Conservation (phyloP, 176 grass and related monocot species). For the Elaeis guineensis region DNA sequence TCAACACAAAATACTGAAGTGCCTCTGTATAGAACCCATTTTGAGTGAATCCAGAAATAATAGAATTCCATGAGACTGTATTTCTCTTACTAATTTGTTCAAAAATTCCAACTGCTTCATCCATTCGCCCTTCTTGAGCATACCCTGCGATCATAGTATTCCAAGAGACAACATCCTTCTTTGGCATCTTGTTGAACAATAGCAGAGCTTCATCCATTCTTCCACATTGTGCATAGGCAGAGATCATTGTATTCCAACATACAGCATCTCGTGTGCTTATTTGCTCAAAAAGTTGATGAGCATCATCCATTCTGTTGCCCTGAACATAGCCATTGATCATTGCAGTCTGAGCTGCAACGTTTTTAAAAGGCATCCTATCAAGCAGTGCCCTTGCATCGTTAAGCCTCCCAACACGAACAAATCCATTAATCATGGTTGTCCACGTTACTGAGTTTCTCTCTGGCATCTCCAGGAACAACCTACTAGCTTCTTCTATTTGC, state of each 20-base stretch:
- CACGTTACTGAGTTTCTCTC: conserved; percentile 39
- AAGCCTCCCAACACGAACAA: conserved; percentile 33
- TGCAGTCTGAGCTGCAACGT: conserved; percentile 43
- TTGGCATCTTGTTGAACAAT: conserved; percentile 45
- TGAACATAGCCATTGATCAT: conserved; percentile 51
- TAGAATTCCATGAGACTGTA: conserved; percentile 46
- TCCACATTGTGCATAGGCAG: conserved; percentile 38
- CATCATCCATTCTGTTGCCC: conserved; percentile 25
- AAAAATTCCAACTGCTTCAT: conserved; percentile 34
- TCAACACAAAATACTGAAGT: conserved; percentile 31
- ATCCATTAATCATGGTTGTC: conserved; percentile 44
- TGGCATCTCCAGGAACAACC: conserved; percentile 36
- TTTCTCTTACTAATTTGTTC: conserved; percentile 30
- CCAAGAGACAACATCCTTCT: conserved; percentile 55
- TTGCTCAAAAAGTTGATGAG: conserved; percentile 37
- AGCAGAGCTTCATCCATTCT: conserved; percentile 36
- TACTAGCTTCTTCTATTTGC: conserved; percentile 26
- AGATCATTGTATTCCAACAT: conserved; percentile 65
- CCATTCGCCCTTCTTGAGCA: conserved; percentile 41
- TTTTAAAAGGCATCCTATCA: conserved; percentile 37
- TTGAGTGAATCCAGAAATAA: conserved; percentile 50
- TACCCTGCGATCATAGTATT: conserved; percentile 54
- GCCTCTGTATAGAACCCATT: conserved; percentile 37
- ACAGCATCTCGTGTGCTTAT: conserved; percentile 32
- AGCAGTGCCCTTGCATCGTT: conserved; percentile 41